Percentiles rank a stretch among this genome's conserved stretches.
phyloP scores from a whole-genome alignment of 2,329 filamentous ascomycete species.

The Pseudocercospora eumusae region DNA sequence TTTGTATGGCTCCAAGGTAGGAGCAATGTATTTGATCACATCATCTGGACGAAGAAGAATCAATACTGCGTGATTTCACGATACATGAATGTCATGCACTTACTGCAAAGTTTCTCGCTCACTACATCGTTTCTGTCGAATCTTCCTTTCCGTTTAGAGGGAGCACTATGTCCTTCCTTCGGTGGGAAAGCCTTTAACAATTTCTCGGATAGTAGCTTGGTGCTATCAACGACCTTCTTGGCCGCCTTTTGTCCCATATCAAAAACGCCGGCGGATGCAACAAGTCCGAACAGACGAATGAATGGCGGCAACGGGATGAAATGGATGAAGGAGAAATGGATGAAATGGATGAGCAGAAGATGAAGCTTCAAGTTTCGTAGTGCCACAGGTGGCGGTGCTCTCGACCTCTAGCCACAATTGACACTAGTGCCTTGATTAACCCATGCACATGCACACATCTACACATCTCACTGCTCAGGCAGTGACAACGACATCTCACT shows the following conservation, averaged over 20 bases:
- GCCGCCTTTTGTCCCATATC: slow-evolving; percentile 1
- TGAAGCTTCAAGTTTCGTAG: neutral
- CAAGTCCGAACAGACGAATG: neutral
- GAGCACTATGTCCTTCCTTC: neutral
- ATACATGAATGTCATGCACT: neutral
- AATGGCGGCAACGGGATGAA: neutral
- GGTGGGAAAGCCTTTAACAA: neutral
- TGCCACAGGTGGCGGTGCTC: neutral
- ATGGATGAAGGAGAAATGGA: neutral
- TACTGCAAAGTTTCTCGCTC: slow-evolving; percentile 30
- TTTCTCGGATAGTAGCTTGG: neutral
- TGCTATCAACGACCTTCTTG: neutral
- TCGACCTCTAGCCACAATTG: neutral
- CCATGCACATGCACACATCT: neutral
- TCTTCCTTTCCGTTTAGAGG: neutral
- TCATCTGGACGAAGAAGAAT: slow-evolving; percentile 56
- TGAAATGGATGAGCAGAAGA: no score
- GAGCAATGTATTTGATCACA: slow-evolving; percentile 67
- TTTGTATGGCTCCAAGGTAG: slow-evolving; percentile 66
- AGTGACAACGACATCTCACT: neutral
- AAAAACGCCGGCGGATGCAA: slow-evolving; percentile 6
- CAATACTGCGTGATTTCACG: neutral
- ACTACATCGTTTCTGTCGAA: slow-evolving; percentile 25
- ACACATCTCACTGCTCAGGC: slow-evolving; percentile 3
- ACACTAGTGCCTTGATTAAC: neutral